Evolutionary conservation across 2,329 filamentous ascomycete genomes (phyloP).

Genomic region (Botryotinia calthae): DNA sequence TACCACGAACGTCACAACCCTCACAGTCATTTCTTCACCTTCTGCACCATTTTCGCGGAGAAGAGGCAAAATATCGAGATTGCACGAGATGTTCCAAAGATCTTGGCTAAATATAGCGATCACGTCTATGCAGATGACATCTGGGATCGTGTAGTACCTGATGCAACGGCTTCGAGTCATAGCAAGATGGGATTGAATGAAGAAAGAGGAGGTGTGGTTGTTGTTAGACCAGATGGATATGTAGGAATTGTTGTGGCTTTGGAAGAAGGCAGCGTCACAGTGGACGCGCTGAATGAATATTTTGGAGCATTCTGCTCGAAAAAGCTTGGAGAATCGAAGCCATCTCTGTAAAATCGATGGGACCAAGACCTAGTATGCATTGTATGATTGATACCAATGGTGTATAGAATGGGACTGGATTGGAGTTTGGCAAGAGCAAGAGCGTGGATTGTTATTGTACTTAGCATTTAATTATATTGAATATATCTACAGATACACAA

Average conservation of each 20-base stretch:
- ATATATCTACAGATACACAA: background rate
- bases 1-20: slow-evolving; percentile 83
- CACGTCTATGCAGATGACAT: slow-evolving; percentile 86
- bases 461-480: background rate
- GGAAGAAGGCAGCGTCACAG: slow-evolving; percentile 72
- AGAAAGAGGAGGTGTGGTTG: slow-evolving; percentile 72
- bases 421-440: background rate
- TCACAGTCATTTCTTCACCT: slow-evolving; percentile 76
- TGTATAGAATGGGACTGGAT: background rate
- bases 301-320: slow-evolving; percentile 72
- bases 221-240: slow-evolving; percentile 85
- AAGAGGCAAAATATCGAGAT: slow-evolving; percentile 71
- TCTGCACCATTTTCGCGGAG: slow-evolving; percentile 72
- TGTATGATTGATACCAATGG: background rate
- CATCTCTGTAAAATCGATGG: slow-evolving; percentile 41
- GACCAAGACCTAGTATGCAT: background rate
- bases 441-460: background rate
- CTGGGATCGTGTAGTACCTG: slow-evolving; percentile 66
- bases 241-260: slow-evolving; percentile 73
- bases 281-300: slow-evolving; percentile 79
- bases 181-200: slow-evolving; percentile 80
- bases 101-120: slow-evolving; percentile 73
- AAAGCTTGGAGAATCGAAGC: slow-evolving; percentile 45
- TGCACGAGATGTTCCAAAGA: slow-evolving; percentile 62
- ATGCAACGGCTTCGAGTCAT: slow-evolving; percentile 73